A percentile compares a stretch with the other conserved stretches of the same genome.
Conservation (phyloP, 176 grass and related monocot species). For the Eragrostis nindensis region DNA sequence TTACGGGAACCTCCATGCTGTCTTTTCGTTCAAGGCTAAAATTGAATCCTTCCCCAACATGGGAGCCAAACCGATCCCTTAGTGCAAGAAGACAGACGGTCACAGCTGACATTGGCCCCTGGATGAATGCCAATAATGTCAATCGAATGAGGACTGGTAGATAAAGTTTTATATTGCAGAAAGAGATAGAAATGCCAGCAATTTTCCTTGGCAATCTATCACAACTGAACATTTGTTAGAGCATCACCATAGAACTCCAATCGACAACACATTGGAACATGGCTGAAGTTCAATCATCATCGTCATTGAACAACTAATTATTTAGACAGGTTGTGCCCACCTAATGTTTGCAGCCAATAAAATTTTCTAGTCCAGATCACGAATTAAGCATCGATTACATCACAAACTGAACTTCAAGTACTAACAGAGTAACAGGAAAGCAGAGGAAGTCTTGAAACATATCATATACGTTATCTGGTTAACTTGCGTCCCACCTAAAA, state of each 20-base stretch:
- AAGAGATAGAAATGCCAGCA: conserved; percentile 21
- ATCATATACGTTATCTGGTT: no score
- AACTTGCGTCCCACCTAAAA: neutral
- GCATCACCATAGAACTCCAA: neutral
- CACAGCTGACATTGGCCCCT: conserved; percentile 63
- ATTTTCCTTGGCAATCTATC: neutral
- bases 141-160: neutral
- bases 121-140: conserved; percentile 38
- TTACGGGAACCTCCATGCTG: conserved; percentile 31
- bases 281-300: neutral
- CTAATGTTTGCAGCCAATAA: neutral
- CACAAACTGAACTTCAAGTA: neutral
- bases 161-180: conserved; percentile 20
- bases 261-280: conserved; percentile 1
- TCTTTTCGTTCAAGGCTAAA: conserved; percentile 36
- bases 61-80: conserved; percentile 47
- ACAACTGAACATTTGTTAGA: neutral
- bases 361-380: neutral
- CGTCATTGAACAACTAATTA: conserved; percentile 11
- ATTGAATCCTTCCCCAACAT: conserved; percentile 27
- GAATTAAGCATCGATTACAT: neutral
- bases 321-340: neutral
- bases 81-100: conserved; percentile 52
- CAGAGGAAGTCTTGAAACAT: no score
- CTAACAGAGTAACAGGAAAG: neutral